Evolutionary conservation across 768 basidiomycete species (phyloP).

Genomic region (Leccinum olivaceopallidum): DNA sequence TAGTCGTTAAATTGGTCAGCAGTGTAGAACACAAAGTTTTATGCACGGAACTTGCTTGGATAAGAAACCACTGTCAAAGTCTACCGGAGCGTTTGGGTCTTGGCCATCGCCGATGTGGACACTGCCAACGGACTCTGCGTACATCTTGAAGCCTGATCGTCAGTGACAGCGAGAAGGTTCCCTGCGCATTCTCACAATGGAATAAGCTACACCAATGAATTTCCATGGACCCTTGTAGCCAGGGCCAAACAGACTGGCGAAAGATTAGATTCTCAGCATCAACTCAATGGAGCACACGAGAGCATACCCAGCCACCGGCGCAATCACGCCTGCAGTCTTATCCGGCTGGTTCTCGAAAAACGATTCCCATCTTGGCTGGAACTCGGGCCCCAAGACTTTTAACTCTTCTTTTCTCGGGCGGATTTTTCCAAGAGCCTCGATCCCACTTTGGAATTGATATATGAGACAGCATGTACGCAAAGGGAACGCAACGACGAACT

Average conservation of each 20-base stretch:
- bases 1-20: neutral
- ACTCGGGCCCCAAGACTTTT: neutral
- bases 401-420: neutral
- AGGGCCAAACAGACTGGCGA: neutral
- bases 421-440: neutral
- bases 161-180: constrained; percentile 19
- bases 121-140: constrained; percentile 45
- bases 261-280: neutral
- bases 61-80: constrained; percentile 48
- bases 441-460: neutral
- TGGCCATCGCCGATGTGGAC: constrained; percentile 46
- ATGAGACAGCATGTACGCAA: neutral
- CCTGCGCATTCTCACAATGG: neutral
- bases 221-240: neutral
- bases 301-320: neutral
- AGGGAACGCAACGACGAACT: neutral
- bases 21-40: neutral
- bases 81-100: constrained; percentile 41
- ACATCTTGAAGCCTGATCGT: constrained; percentile 20
- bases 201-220: neutral
- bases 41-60: constrained; percentile 35
- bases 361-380: neutral
- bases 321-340: neutral
- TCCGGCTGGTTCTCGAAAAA: neutral
- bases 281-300: neutral